Base-by-base conservation (phyloP, 495 filamentous ascomycete genomes). In the Mycothermus thermophilus region DNA sequence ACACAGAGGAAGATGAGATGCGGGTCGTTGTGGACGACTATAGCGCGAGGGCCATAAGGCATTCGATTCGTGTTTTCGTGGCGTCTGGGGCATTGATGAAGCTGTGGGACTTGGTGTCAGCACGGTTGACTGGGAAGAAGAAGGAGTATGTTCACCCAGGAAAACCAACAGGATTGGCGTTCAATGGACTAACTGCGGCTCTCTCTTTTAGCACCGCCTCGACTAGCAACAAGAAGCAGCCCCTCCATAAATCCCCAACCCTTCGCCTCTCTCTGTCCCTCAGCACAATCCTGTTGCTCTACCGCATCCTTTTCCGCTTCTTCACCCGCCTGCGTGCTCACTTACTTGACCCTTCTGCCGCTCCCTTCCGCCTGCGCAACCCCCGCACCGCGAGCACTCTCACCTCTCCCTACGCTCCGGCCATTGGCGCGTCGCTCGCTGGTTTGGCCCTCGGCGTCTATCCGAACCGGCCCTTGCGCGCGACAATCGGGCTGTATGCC, bases 231-330 rank as follows among this genome's bases (percentile, higher is more conserved):
- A 46, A 59, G 44, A 59, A 72, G 59, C 50, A 62, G 8, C 58
- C 76, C 1, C 54, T 85, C 19, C 66, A 77, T 51, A 75, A 73
- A 38, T 80, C 76, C 2, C 67, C 80, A 1, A 79, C 79, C 32
- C 66, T 92, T 31, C 71, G 87, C 31, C 67, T 93, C 10, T 83
- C 84, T 11, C 57, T 86, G 17, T 84, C 83, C 1, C 64, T 94
- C 20, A 85, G 85, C 30, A 72, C 79, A 8, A 77, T 95, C 30
- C 67, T 97, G 20, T 67, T 96, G 24, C 65, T 93, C 42, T 87
- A 97, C 46, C 75, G 90, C 26, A 65, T 94, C 20, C 73, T 97
- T 8, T 83, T 84, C 59, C 83, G 86, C 37, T 97, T 97, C 60
- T 79, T 96, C 42, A 70, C 72, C 19, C 74, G 81, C 23, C 63